These are phyloP conservation scores for Globisporangium paroecandrum DNA, from an alignment of 352 stramenopile genomes.

Conservation along the genomic window DNA sequence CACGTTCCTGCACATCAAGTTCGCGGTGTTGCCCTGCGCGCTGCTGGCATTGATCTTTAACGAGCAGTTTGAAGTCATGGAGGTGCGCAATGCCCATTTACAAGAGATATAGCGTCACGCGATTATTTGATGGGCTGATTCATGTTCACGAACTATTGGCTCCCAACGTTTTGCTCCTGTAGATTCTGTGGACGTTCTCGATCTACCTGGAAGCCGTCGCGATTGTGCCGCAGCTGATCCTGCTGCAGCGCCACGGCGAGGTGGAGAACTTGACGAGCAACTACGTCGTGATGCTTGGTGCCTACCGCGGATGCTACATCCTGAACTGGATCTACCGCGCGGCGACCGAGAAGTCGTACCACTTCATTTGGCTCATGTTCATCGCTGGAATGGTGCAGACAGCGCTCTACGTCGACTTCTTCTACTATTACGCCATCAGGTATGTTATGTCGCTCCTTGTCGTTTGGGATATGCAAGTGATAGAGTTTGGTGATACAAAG, in stretches of 20 bases:
- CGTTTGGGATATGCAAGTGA: not conserved
- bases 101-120: not conserved
- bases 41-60: constrained; percentile 96
- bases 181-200: constrained; percentile 98
- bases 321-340: constrained; percentile 99
- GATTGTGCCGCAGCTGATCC: constrained; percentile 99
- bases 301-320: constrained; percentile 98
- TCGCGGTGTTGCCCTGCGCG: constrained; percentile 94
- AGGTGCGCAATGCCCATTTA: constrained; percentile 25
- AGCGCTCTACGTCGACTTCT: constrained; percentile 99
- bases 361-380: constrained; percentile 98
- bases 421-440: constrained; percentile 99
- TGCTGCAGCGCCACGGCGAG: constrained; percentile 97
- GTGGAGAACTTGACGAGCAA: constrained; percentile 99
- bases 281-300: constrained; percentile 98
- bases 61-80: constrained; percentile 88
- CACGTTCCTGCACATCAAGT: constrained; percentile 98
- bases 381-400: constrained; percentile 98
- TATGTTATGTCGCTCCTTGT: constrained; percentile 18
- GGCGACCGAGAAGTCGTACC: constrained; percentile 94
- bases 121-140: not conserved
- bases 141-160: not conserved
- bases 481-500: not conserved
- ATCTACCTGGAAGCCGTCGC: constrained; percentile 98
- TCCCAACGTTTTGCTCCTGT: constrained; percentile 2